Percentiles rank a stretch among this genome's conserved stretches.
Evolutionary conservation across 108 stramenopile species (phyloP).

Genomic region (Pinguiococcus pyrenoidosus): DNA sequence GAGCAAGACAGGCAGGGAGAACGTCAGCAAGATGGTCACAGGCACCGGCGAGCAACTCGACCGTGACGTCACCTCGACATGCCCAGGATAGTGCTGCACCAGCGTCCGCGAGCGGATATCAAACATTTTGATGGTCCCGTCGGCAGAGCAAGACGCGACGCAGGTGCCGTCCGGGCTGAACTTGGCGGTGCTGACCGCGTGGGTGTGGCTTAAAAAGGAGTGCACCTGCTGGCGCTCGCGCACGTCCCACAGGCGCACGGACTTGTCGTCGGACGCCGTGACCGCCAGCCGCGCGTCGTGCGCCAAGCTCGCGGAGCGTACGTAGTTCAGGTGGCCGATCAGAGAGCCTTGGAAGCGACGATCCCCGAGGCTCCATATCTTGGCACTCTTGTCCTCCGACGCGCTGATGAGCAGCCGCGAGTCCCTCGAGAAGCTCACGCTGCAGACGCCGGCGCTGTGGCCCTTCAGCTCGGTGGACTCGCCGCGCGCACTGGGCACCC

Average conservation of each 20-base stretch:
- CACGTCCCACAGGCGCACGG: slow-evolving; percentile 42
- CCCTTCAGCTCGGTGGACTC: slow-evolving; percentile 30
- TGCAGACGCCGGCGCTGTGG: slow-evolving; percentile 36
- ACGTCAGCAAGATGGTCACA: background rate
- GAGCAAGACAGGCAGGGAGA: no score
- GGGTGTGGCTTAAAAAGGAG: slow-evolving; percentile 26
- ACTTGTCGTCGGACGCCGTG: slow-evolving; percentile 40
- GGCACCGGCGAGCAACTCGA: background rate
- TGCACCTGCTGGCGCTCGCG: slow-evolving; percentile 1
- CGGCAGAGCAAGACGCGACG: slow-evolving; percentile 22
- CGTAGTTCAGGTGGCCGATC: slow-evolving; percentile 45
- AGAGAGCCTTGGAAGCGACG: slow-evolving; percentile 5
- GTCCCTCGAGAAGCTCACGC: slow-evolving; percentile 35
- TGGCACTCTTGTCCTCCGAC: slow-evolving; percentile 48
- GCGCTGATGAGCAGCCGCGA: slow-evolving; percentile 30
- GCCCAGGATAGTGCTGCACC: slow-evolving; percentile 50
- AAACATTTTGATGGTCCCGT: slow-evolving; percentile 40
- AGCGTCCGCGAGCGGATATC: slow-evolving; percentile 34
- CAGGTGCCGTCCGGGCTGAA: slow-evolving; percentile 31
- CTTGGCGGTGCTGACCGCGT: slow-evolving; percentile 10
- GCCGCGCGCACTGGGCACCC: slow-evolving; percentile 43
- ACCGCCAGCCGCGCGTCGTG: slow-evolving; percentile 19
- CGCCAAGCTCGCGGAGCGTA: slow-evolving; percentile 35
- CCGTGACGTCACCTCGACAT: slow-evolving; percentile 11
- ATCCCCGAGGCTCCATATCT: slow-evolving; percentile 13